A percentile compares a stretch with the other conserved stretches of the same genome.
phyloP scores from a whole-genome alignment of 441 rosid species.

The Pelargonium cotyledonis region DNA sequence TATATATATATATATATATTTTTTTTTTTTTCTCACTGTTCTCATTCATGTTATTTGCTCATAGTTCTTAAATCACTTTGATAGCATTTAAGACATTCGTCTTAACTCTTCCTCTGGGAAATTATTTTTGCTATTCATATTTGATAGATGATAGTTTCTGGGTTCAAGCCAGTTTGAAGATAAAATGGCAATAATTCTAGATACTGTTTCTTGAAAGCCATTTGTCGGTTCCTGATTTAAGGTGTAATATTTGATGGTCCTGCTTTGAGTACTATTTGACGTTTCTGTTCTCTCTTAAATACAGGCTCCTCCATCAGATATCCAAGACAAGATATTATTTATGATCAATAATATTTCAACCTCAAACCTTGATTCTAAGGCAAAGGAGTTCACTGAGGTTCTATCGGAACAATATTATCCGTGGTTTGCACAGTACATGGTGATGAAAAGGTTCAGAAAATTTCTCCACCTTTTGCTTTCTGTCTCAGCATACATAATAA shows the following conservation, averaged over 20 bases:
- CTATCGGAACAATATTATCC: conserved; percentile 78
- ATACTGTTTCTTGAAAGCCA: neutral
- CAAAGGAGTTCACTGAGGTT: conserved; percentile 80
- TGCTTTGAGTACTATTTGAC: neutral
- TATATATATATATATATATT: no score
- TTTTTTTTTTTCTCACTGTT: neutral
- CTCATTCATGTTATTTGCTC: neutral
- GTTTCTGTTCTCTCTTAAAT: conserved; percentile 17
- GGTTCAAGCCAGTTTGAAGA: neutral
- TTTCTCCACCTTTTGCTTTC: neutral
- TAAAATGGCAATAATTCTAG: neutral
- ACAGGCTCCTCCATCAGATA: conserved; percentile 85
- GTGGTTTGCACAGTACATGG: conserved; percentile 99
- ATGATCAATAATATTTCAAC: conserved; percentile 81
- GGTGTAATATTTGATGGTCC: neutral
- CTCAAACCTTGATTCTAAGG: conserved; percentile 77
- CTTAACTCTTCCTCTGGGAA: neutral
- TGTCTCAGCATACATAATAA: neutral
- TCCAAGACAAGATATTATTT: conserved; percentile 89
- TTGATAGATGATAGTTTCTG: conserved; percentile 1
- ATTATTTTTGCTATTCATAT: neutral
- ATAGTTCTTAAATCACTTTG: neutral
- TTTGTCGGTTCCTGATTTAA: neutral
- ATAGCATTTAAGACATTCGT: neutral
- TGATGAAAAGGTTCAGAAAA: conserved; percentile 80